Base-by-base conservation (phyloP, 108 stramenopile species). In the Epipyxis sp. region DNA sequence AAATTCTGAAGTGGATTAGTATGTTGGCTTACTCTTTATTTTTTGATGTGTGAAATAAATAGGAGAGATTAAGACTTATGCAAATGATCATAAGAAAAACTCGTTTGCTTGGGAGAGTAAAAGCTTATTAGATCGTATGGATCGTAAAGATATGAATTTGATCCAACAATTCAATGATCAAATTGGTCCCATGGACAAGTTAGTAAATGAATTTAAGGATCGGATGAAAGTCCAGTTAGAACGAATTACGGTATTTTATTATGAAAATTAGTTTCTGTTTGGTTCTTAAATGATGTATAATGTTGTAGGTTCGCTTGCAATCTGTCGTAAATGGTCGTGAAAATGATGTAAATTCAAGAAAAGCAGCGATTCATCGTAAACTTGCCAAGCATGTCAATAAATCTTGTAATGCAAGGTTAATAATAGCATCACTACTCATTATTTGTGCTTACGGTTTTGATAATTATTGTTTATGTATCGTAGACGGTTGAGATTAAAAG, bases 351-450 rank as follows among this genome's bases (percentile, higher is more conserved):
- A 65, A 65, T 65, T 16, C 61, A 25, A 29, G 61, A 10, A 65
- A 65, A 25, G 61, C 61, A 32, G 3, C 25, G 10, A 65, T 65
- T 65, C 61, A 65, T 65, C 20, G 34, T 16, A 65, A 65, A 32
- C 61, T 65, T 29, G 61, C 61, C 10, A 65, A 25, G 61, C 61
- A 65, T 25, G 61, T 65, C 6, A 65, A 65, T 32, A 65, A 65
- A 37, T 16, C 61, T 32, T 65, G 61, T 32, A 65, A 65, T 65
- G 61, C 61, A 37, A 29, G n/a, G n/a, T n/a, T n/a, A n/a, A n/a
- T n/a, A n/a, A n/a, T n/a, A n/a, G n/a, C n/a, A n/a, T n/a, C n/a
- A n/a, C n/a, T n/a, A n/a, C n/a, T n/a, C n/a, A n/a, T n/a, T n/a
- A n/a, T n/a, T n/a, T n/a, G n/a, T n/a, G n/a, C n/a, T n/a, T n/a